Evolutionary conservation across 306 rosid genomes (phyloP), one percentile per base, ranked within the genome.

Genomic region (Heteromeles arbutifolia): DNA sequence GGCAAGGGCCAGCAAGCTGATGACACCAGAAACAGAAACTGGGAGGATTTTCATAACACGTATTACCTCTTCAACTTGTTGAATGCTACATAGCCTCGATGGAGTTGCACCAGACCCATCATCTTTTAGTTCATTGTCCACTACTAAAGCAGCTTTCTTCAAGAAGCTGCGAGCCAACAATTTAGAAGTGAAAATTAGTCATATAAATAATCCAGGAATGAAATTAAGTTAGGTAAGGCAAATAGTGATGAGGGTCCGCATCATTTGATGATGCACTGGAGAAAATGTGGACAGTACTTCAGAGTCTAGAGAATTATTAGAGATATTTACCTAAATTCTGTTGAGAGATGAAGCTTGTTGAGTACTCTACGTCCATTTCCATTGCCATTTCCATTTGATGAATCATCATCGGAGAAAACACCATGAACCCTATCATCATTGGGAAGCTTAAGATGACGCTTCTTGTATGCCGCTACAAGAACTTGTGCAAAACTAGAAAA

Each of bases 11-110:
- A 57, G 63, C 1, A 91, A 74, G 74, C 88, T 79, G 5, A 90
- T 77, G 41, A 83, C 76, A 3, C 91, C 89, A 2, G 96, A 71
- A 0, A 81, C 82, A 89, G 90, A 88, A 1, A 90, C 65, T 54
- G 97, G 96, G 26, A 80, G 31, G 4, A 85, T 76, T 81, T 89
- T 82, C 0, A 77, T 26, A 6, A 91, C 1, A 76, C 88, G 88
- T 86, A 87, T 88, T 0, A 90, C 70, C 34, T 93, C 94, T 82
- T 91, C 97, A 0, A 93, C 92, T 61, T 87, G 84, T 12, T 90
- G 96, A 1, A 92, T 81, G 87, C 87, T 81, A 0, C 82, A 83
- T 0, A 94, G 80, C 8, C 77, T 78, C 97, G 95, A 87, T 0
- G 78, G 25, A 69, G 90, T 78, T 21, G 43, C 68, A n/a, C 81